Evolutionary conservation across 768 basidiomycete genomes (phyloP), one percentile per base, ranked within the genome.

Genomic region (Auricularia auricula-judae): DNA sequence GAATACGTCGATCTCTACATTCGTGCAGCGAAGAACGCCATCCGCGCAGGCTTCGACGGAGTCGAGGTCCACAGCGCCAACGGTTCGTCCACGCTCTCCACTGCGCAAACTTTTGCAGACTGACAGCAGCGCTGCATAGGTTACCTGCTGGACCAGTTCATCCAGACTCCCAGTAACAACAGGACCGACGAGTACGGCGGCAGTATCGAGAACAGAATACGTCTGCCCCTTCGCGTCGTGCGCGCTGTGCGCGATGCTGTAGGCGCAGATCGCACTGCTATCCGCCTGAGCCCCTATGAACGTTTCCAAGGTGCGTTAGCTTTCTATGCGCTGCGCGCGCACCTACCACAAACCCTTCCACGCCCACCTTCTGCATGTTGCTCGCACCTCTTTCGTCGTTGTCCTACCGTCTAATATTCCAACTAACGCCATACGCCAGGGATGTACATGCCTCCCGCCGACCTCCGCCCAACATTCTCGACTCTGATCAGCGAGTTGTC

Each of bases 141-240:
- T 0, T 79, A 75, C 66, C 65, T 86, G 11, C 63, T 79, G 16
- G 56, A 59, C 68, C 85, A 88, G 70, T 88, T 89, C 76, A 65
- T 85, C 10, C 84, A 86, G 68, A 76, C 80, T 34, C 70, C 76
- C n/a, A 76, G 76, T 42, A 88, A 89, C 72, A 69, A 78, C 3
- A 79, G 86, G 16, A 82, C 80, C 5, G 87, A 89, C 70, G 74
- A 79, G 56, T 91, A 86, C 71, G 89, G 89, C 0, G 89, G 89
- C 2, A 81, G 79, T 56, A 73, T 88, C 35, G 82, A 86, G 71
- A 82, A 81, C 64, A 77, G 89, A 4, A 75, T 78, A 1, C 76
- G 82, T 34, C 89, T 91, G 70, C 69, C 73, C 0, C 73, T 86
- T 4, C 83, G 86, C 65, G 75, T 87, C 44, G 70, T 84, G 5